Percentiles rank a stretch among this genome's conserved stretches.
phyloP scores from a whole-genome alignment of 371 early-diverging fungal genomes.

The Rhizopus delemar region DNA sequence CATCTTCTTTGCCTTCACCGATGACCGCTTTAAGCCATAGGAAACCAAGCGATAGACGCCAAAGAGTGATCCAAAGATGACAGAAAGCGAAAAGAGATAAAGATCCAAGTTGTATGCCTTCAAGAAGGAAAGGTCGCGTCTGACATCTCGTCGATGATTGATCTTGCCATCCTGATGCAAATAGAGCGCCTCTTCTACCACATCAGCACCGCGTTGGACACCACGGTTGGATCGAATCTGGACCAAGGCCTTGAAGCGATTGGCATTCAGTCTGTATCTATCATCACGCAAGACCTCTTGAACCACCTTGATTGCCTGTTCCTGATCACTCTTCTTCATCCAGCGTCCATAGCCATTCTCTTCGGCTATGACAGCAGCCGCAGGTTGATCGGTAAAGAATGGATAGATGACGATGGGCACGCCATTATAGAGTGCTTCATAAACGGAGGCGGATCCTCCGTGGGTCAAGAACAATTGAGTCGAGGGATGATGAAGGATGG shows the following conservation, averaged over 20 bases:
- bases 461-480: conserved; percentile 36
- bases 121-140: conserved; percentile 22
- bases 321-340: neutral
- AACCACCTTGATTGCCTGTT: neutral
- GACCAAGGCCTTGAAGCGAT: conserved; percentile 18
- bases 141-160: conserved; percentile 20
- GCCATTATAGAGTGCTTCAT: conserved; percentile 39
- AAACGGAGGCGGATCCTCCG: conserved; percentile 39
- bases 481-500: conserved; percentile 38
- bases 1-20: no score
- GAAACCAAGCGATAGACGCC: no score
- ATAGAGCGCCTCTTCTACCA: conserved; percentile 33
- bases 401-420: conserved; percentile 34
- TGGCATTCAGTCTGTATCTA: conserved; percentile 5
- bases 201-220: conserved; percentile 23
- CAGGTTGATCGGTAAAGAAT: conserved; percentile 43
- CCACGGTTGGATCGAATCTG: conserved; percentile 24
- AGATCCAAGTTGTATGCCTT: conserved; percentile 34
- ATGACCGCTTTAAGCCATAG: no score
- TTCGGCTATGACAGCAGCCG: conserved; percentile 9
- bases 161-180: conserved; percentile 15
- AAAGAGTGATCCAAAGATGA: no score
- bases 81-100: neutral
- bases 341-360: conserved; percentile 6
- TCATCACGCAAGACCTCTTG: conserved; percentile 7